These are phyloP conservation scores for Fusarium ramigenum DNA, from an alignment of 2,329 filamentous ascomycete species.

Conservation along the genomic window DNA sequence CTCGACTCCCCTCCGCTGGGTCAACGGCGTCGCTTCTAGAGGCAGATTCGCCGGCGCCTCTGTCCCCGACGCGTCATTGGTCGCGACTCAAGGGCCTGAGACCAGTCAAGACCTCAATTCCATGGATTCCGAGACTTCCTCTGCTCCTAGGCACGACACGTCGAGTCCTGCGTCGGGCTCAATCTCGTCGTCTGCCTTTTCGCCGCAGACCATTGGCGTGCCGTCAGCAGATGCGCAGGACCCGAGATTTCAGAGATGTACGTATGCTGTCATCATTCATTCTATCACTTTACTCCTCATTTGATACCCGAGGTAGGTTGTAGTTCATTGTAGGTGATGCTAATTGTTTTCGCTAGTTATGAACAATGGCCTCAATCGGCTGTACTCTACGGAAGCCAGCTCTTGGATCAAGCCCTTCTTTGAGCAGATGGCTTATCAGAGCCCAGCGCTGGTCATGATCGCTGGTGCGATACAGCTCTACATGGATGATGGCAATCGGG, in stretches of 20 bases:
- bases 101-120: background rate
- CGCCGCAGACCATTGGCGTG: constrained; percentile 3
- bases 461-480: constrained; percentile 37
- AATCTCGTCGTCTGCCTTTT: constrained; percentile 1
- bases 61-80: constrained; percentile 21
- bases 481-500: constrained; percentile 25
- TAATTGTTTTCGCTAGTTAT: constrained; percentile 22
- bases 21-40: constrained; percentile 39
- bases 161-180: constrained; percentile 18
- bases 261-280: constrained; percentile 12
- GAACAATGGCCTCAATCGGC: constrained; percentile 25
- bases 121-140: constrained; percentile 10
- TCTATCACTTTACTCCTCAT: background rate
- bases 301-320: constrained; percentile 1
- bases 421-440: constrained; percentile 37
- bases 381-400: constrained; percentile 36
- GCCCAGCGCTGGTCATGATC: constrained; percentile 34
- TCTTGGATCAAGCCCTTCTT: constrained; percentile 40
- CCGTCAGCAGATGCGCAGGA: constrained; percentile 8
- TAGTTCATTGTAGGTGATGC: background rate
- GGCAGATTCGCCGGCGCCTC: constrained; percentile 38
- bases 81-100: background rate
- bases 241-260: constrained; percentile 33
- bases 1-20: constrained; percentile 35
- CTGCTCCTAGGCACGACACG: background rate